A percentile compares a stretch with the other conserved stretches of the same genome.
phyloP scores from a whole-genome alignment of 257 asterid species.

The Pogostemon cablin region DNA sequence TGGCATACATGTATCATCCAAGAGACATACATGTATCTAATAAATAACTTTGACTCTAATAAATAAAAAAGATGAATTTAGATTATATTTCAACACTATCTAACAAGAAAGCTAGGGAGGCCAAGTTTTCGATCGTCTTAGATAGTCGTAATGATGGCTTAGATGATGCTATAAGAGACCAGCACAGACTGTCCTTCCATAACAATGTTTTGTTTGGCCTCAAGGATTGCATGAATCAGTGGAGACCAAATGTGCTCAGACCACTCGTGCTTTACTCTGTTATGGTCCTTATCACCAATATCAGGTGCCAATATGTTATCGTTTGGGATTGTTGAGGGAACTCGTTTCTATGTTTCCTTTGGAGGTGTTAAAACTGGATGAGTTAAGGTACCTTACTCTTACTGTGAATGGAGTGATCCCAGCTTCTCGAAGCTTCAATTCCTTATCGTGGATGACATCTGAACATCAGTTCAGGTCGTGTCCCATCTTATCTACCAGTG shows the following conservation, averaged over 20 bases:
- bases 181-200: constrained; percentile 21
- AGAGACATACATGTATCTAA: no score
- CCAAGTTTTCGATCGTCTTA: constrained; percentile 14
- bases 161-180: neutral
- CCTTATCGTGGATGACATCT: neutral
- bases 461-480: no score
- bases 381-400: constrained; percentile 30
- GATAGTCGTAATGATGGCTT: neutral
- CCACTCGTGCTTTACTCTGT: neutral
- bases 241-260: neutral
- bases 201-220: constrained; percentile 17
- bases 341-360: neutral
- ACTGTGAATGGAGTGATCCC: neutral
- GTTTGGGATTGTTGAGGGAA: constrained; percentile 4
- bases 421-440: constrained; percentile 4
- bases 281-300: neutral
- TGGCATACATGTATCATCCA: no score
- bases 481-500: no score
- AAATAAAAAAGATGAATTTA: no score
- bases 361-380: neutral
- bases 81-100: no score
- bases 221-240: constrained; percentile 14
- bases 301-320: neutral
- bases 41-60: no score
- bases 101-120: constrained; percentile 17